Conservation (phyloP, 2,329 filamentous ascomycete species). For the Spiromastix sp. region DNA sequence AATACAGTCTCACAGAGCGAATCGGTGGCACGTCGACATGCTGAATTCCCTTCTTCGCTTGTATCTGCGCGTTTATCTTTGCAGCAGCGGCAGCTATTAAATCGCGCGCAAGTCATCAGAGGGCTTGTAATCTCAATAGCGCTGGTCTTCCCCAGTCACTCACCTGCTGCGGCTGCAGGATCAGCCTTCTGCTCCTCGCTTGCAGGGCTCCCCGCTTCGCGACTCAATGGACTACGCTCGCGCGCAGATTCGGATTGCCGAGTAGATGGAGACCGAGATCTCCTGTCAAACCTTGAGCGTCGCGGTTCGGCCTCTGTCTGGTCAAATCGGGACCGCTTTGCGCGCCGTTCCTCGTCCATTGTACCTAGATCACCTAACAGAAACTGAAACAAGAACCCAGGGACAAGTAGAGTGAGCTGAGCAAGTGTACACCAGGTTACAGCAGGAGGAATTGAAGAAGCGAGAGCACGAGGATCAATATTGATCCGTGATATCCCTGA, state of each 20-base stretch:
- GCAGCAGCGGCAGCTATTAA: constrained; percentile 72
- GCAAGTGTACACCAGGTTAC: background rate
- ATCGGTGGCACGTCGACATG: constrained; percentile 84
- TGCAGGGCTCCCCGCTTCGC: constrained; percentile 39
- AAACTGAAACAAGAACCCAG: background rate
- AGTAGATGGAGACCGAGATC: constrained; percentile 70
- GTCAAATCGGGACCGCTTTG: constrained; percentile 88
- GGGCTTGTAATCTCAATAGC: no score
- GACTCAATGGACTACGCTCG: constrained; percentile 68
- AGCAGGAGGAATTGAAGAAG: no score
- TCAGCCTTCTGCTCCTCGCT: constrained; percentile 38
- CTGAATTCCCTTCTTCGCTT: constrained; percentile 80
- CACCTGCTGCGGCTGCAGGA: constrained; percentile 70
- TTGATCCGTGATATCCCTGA: no score
- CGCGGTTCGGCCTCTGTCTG: constrained; percentile 76
- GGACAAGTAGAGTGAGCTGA: no score
- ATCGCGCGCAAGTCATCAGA: no score
- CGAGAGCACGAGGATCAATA: no score
- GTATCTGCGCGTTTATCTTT: constrained; percentile 71
- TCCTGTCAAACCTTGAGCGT: constrained; percentile 78
- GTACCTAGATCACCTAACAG: constrained; percentile 2
- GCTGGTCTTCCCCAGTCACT: no score
- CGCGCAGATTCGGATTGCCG: constrained; percentile 59
- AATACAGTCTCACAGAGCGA: constrained; percentile 39
- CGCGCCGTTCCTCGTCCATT: constrained; percentile 66